A percentile compares a stretch with the other conserved stretches of the same genome.
Conservation (phyloP, 805 yeast genomes). For the Ogataea pini region DNA sequence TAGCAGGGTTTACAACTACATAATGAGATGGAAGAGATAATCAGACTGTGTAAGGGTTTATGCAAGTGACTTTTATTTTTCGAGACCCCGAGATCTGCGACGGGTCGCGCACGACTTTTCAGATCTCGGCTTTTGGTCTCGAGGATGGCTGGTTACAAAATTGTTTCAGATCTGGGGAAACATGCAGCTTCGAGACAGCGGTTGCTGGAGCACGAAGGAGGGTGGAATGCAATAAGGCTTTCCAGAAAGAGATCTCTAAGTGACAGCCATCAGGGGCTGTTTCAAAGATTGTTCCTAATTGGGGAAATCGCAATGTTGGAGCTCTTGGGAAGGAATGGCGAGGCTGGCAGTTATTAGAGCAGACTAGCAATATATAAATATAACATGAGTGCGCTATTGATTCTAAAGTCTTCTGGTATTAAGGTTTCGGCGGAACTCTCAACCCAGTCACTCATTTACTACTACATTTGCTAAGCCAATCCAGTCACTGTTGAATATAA, state of each 20-base stretch:
- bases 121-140: conserved; percentile 2
- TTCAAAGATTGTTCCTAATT: background rate
- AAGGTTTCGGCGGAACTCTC: background rate
- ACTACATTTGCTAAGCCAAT: background rate
- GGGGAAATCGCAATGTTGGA: background rate
- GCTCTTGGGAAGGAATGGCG: background rate
- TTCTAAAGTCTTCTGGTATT: too few species aligned
- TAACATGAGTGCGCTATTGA: too few species aligned
- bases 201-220: background rate
- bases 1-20: conserved; percentile 54
- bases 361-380: too few species aligned
- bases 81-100: conserved; percentile 4
- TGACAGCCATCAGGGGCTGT: conserved; percentile 2
- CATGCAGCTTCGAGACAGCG: background rate
- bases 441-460: background rate
- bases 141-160: conserved; percentile 12
- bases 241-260: background rate
- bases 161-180: conserved; percentile 7
- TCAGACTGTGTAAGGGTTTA: background rate
- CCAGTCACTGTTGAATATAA: background rate
- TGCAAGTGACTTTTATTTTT: conserved; percentile 1
- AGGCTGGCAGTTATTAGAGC: background rate
- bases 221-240: background rate
- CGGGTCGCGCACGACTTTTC: conserved; percentile 3
- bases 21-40: conserved; percentile 23